Conservation (phyloP, 2,329 filamentous ascomycete species). For the Stachybotrys chlorohalonatus region DNA sequence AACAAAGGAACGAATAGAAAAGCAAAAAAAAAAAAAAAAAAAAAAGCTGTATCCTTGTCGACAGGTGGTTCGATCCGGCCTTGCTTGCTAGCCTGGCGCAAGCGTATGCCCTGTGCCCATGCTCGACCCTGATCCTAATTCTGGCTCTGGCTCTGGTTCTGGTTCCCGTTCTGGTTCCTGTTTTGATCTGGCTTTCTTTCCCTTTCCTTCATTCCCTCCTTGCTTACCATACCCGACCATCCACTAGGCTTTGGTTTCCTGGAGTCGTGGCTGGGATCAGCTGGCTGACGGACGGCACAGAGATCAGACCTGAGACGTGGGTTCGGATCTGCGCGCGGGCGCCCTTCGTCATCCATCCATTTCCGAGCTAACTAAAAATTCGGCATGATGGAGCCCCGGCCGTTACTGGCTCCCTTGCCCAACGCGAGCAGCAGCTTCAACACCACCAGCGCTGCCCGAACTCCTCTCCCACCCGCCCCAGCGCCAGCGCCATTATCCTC, state of each 20-base stretch:
- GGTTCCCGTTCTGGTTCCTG: background rate
- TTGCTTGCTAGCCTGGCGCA: too few relatives aligned
- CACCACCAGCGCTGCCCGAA: slow-evolving; percentile 19
- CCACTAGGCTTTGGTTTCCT: background rate
- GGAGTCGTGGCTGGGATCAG: background rate
- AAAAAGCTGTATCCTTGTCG: background rate
- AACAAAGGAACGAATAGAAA: background rate
- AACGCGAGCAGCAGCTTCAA: slow-evolving; percentile 21
- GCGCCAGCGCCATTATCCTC: background rate
- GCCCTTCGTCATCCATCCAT: background rate
- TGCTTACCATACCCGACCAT: too few relatives aligned
- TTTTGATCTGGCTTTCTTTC: background rate
- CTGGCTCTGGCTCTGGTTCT: too few relatives aligned
- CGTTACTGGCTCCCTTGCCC: slow-evolving; percentile 11
- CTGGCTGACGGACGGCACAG: background rate
- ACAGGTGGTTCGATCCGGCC: background rate
- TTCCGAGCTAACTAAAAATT: background rate
- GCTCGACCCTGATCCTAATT: too few relatives aligned
- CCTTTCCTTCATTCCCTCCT: background rate
- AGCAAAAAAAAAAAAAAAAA: background rate
- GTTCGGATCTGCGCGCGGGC: background rate
- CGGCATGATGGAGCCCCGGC: background rate
- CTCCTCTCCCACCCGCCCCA: slow-evolving; percentile 16
- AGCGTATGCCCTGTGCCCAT: too few relatives aligned
- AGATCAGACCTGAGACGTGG: background rate